Evolutionary conservation across 2,329 filamentous ascomycete genomes (phyloP), one percentile per base, ranked within the genome.

Genomic region (Beauveria caledonica): DNA sequence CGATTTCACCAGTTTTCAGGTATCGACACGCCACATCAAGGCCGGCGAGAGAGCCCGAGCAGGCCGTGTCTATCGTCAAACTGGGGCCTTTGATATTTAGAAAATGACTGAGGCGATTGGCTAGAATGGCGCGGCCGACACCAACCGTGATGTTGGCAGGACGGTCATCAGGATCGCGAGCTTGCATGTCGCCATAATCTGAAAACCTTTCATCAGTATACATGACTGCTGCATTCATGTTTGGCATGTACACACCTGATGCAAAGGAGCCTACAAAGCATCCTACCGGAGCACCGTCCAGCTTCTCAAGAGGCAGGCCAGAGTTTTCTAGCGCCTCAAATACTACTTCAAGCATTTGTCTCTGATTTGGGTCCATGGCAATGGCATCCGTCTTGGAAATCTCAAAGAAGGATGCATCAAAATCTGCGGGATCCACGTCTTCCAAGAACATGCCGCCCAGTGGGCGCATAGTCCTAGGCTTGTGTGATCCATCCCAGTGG

Each of bases 31-130:
- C 79, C 15, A 76, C 68, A 63, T 82, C 74, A 0, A 82, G 68
- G 0, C 74, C 75, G 3, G 78, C 73, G 21, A 82, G 67, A 33
- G 73, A 75, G 17, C 74, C 73, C 3, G 78, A 80, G 66, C 80
- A 83, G 13, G 77, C 80, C 0, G 80, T 82, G 54, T 82, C 79
- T n/a, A 82, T 69, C 0, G 77, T 80, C 63, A 80, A 70, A 61
- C 76, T 78, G 3, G 79, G 76, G 0, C 79, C 79, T 4, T 70
- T 68, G 39, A 81, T 70, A 59, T 81, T 74, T 63, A 78, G 78
- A 54, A 73, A 74, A 63, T 80, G 77, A 0, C 77, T 79, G 13
- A 81, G 69, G 3, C 78, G 71, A 63, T 80, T 81, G 13, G 75
- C 70, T 59, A 79, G 64, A 52, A 79, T 75, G 1, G 72, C 75